Base-by-base conservation (phyloP, 768 basidiomycete genomes). In the Mycena pura region DNA sequence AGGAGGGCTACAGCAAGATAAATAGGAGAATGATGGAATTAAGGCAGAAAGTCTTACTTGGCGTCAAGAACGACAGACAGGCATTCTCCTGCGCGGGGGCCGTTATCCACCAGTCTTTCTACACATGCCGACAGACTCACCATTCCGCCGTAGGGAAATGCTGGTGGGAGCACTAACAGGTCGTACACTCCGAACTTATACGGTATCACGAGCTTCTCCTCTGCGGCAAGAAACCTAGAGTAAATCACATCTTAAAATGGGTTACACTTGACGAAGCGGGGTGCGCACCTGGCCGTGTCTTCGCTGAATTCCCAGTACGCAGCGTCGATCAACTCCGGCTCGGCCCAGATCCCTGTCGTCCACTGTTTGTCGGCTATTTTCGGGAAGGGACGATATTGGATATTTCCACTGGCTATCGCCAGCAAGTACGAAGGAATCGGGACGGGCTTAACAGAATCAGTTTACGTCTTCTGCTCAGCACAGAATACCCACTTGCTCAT, bases 61-160 rank as follows among this genome's bases (percentile, higher is more conserved):
- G 95, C 0, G 94, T 96, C 39, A 95, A 77, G 77, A 96, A 96
- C 1, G 92, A 87, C 63, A 95, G 72, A 70, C 93, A 95, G 0
- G 92, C 86, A 69, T 96, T 95, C 85, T 96, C 94, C 93, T 92
- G 60, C 46, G 2, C 34, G 45, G 63, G 62, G 45, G n/a, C 59
- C 9, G 29, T 53, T 54, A 65, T 9, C 31, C 32, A 6, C 5
- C n/a, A 13, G 31, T 19, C 22, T 24, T 28, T 24, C 5, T 19
- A 46, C n/a, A 22, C 8, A 15, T 17, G 17, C n/a, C n/a, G n/a
- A 31, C 14, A 49, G 14, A 72, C 83, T 66, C 62, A 88, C 90
- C 92, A 92, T 90, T 63, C 93, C 94, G 43, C 94, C 95, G 72
- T 91, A 96, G 1, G 95, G 96, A 82, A 97, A 98, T 0, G 91